Base-by-base conservation (phyloP, 352 stramenopile genomes). In the Phytophthora macrochlamydospora region DNA sequence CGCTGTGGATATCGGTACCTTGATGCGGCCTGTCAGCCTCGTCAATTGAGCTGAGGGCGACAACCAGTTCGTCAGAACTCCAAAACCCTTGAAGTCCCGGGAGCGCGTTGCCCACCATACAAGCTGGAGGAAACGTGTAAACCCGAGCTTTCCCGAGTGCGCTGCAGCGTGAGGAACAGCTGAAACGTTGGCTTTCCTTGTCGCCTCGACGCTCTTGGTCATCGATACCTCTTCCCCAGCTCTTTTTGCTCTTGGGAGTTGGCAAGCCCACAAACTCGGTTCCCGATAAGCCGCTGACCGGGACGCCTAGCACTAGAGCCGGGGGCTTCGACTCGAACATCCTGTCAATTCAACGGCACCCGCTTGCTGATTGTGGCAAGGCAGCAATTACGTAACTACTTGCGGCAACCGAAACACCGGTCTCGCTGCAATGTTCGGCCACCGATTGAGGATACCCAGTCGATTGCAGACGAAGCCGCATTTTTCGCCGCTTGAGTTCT, bases 231-330 rank as follows among this genome's bases (percentile, higher is more conserved):
- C 29, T 51, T 54, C 42, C 6, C 42, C 30, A 31, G 18, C 48
- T 59, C 48, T 32, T 31, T 64, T 51, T 44, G n/a, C 43, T 64
- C 31, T 14, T 24, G 43, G 24, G 18, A 31, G 49, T 28, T 38
- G 13, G 11, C 7, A 35, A 49, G 7, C 18, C 55, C 61, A 74
- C 50, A 69, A 66, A 51, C 61, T 61, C 24, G 5, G 56, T 66
- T 74, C 66, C 65, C 42, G 35, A 32, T 58, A 57, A 62, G 66
- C 61, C 51, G 46, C 54, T 73, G 60, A 51, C n/a, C 56, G 13
- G 14, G 49, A 48, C 56, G 52, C 63, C 52, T 12, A 7, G 43
- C 43, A 49, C 29, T 49, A 70, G 50, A 65, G 42, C 40, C 42
- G 33, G 48, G 48, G 61, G 48, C 48, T 64, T 18, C 9, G 44